Evolutionary conservation across 2,329 filamentous ascomycete genomes (phyloP), one percentile per base, ranked within the genome.

Genomic region (Xylaria sp.): DNA sequence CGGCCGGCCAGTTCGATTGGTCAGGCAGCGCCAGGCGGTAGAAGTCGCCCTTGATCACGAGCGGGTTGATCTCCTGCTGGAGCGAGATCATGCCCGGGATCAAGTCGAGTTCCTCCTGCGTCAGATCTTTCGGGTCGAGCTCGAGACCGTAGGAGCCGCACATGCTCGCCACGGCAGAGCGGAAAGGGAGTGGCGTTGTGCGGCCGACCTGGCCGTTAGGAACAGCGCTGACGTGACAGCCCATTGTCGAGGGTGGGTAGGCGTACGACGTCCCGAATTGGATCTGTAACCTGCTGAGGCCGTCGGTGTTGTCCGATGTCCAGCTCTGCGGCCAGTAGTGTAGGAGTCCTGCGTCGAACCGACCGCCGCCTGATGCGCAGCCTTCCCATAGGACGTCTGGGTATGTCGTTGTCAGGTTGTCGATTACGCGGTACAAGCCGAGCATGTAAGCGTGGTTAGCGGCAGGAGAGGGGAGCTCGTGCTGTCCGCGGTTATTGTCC

Each of bases 111-210:
- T 89, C 87, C 12, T 82, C 81, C 0, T 77, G 77, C 0, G 75
- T 74, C 5, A 87, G 80, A 7, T 82, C 78, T 0, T 75, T 76
- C 0, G 87, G 87, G 69, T 89, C 80, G 7, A 90, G 79, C 71
- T 90, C 87, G 11, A 89, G 80, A 0, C 87, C 87, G 67, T 89
- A 89, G 0, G 85, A 87, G 38, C 87, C 87, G 58, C 87, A 87
- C 87, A 89, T 89, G 78, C 89, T 86, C 5, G 87, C 87, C 0
- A 89, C 87, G 58, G 89, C 87, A 0, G 84, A 86, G 35, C 87
- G 85, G 77, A 89, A 89, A 1, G 74, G 73, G 12, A 89, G 79
- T 0, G 86, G 82, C 1, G 83, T 83, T 1, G 80, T 83, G 19
- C 87, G 84, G 0, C 78, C 74, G 0, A 85, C 87, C 35, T 85